Conservation (phyloP, 2,329 filamentous ascomycete species). For the Pseudogymnoascus sp. region DNA sequence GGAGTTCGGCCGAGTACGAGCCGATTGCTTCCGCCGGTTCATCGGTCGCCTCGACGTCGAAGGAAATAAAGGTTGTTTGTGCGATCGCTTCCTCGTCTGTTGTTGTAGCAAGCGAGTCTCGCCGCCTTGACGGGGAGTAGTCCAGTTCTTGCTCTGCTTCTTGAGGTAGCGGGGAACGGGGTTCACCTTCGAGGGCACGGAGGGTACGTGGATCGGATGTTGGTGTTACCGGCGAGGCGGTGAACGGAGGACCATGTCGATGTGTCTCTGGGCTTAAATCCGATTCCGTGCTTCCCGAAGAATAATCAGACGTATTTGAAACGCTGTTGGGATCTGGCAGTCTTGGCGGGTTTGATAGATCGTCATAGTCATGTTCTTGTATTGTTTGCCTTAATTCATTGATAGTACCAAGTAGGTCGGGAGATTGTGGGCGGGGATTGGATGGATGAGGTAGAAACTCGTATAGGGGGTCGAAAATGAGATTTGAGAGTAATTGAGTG, state of each 20-base stretch:
- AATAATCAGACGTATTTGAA: not conserved
- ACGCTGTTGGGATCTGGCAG: not conserved
- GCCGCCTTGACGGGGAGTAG: slow-evolving; percentile 14
- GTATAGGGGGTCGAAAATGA: slow-evolving; percentile 27
- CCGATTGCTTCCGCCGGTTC: slow-evolving; percentile 16
- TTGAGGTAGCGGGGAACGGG: slow-evolving; percentile 15
- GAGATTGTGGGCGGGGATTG: slow-evolving; percentile 19
- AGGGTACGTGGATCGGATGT: slow-evolving; percentile 24
- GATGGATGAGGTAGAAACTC: slow-evolving; percentile 24
- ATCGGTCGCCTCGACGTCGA: slow-evolving; percentile 29
- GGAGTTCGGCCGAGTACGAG: slow-evolving; percentile 30
- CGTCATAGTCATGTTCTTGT: slow-evolving; percentile 3
- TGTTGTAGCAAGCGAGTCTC: slow-evolving; percentile 22
- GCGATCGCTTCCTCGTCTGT: slow-evolving; percentile 27
- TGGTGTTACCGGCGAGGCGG: not conserved
- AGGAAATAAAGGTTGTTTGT: slow-evolving; percentile 29
- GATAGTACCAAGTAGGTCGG: slow-evolving; percentile 19
- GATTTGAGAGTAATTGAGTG: slow-evolving; percentile 18
- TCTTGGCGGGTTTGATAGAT: not conserved
- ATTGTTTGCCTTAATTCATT: slow-evolving; percentile 19
- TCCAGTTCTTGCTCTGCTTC: slow-evolving; percentile 12
- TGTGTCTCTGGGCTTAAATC: not conserved
- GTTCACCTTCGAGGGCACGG: slow-evolving; percentile 26
- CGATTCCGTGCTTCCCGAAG: not conserved
- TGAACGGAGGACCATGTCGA: not conserved